phyloP scores from a whole-genome alignment of 225 moss, liverwort and hornwort genomes.

The Pseudoscleropodium purum region DNA sequence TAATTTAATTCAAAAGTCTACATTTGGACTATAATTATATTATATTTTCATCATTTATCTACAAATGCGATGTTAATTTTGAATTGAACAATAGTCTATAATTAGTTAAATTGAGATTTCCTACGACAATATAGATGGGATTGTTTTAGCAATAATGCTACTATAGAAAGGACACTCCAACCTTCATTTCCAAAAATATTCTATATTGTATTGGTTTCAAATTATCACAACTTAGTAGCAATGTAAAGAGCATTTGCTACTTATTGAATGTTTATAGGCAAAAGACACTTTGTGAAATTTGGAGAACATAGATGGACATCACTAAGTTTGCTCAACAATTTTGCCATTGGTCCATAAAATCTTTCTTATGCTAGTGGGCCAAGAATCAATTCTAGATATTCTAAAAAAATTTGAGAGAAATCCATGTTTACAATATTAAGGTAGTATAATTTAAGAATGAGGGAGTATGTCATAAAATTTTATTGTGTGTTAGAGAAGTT shows the following conservation, averaged over 20 bases:
- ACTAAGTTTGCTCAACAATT: no score
- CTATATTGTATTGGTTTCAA: not conserved
- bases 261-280: not conserved
- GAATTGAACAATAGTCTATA: no score
- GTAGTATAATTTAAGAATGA: not conserved
- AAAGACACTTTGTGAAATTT: not conserved
- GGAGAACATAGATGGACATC: not conserved
- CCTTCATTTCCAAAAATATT: not conserved
- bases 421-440: not conserved
- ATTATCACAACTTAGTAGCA: not conserved
- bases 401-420: no score
- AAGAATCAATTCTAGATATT: not conserved
- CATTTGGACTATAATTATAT: no score
- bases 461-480: not conserved
- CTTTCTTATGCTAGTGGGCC: no score
- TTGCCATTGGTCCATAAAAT: no score
- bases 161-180: no score
- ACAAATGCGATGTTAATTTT: no score
- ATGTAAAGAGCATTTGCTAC: not conserved
- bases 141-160: not conserved
- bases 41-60: no score
- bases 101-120: no score
- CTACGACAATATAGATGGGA: not conserved
- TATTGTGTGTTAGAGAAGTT: not conserved
- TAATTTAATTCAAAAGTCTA: no score